These are phyloP conservation scores for Tricholoma hemisulphureum DNA, from an alignment of 768 basidiomycete genomes.

Conservation along the genomic window DNA sequence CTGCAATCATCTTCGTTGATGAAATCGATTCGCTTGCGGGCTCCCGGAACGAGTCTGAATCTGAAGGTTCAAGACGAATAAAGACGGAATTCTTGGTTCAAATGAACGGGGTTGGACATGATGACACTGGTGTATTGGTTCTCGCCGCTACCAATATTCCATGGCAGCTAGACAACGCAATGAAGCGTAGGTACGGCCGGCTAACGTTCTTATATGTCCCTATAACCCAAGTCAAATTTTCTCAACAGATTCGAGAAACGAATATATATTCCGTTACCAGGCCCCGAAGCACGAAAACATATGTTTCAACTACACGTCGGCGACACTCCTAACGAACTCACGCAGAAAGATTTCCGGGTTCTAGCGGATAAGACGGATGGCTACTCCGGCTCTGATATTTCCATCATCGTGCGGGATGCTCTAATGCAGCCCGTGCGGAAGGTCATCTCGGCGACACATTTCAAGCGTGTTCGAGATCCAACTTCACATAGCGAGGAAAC, in stretches of 20 bases:
- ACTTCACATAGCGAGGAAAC: conserved; percentile 21
- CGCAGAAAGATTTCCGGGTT: conserved; percentile 70
- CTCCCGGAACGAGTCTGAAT: conserved; percentile 94
- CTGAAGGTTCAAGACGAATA: conserved; percentile 93
- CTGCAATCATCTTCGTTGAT: conserved; percentile 98
- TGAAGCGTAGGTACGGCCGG: conserved; percentile 78
- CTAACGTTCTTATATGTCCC: neutral
- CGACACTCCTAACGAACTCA: conserved; percentile 82
- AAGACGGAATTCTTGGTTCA: conserved; percentile 98
- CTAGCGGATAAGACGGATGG: conserved; percentile 90
- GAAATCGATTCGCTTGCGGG: conserved; percentile 97
- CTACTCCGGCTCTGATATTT: conserved; percentile 93
- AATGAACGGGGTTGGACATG: conserved; percentile 98
- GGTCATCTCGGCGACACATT: conserved; percentile 93
- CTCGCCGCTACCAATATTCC: conserved; percentile 98
- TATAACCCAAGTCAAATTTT: neutral
- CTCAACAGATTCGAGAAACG: conserved; percentile 85
- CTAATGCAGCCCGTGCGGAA: conserved; percentile 99
- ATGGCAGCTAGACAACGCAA: conserved; percentile 96
- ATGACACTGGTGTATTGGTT: conserved; percentile 94
- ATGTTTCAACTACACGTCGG: conserved; percentile 99
- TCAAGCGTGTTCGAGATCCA: conserved; percentile 57
- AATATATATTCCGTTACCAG: conserved; percentile 97
- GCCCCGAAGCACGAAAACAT: conserved; percentile 82
- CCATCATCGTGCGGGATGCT: conserved; percentile 91